Evolutionary conservation across 768 basidiomycete genomes (phyloP), one percentile per base, ranked within the genome.

Genomic region (Termitomyces sp.): DNA sequence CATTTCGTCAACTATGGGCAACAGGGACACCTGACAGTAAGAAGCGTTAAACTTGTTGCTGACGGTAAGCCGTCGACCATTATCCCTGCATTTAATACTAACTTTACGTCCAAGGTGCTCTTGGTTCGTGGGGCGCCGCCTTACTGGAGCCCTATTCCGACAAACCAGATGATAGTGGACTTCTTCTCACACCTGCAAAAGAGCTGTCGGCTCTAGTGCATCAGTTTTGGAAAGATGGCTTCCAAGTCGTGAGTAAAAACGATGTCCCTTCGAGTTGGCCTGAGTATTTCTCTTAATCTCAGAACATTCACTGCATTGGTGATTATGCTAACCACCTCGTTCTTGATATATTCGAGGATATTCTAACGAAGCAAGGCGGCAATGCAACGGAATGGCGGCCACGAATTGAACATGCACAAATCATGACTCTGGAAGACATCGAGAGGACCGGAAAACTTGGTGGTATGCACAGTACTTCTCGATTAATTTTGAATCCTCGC

Each of bases 81-180:
- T n/a, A 29, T 55, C 9, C 41, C 15, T 12, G 5, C 28, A n/a
- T 31, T 28, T 10, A 41, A 51, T n/a, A 15, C 18, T 18, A 2
- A 52, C 37, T 20, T 29, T 7, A 20, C 26, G 5, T 52, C 12
- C 15, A 53, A 88, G 88, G 94, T 42, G 95, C 95, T 0, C 80
- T 98, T 4, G 93, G 96, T 0, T 92, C 90, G 2, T 92, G 90
- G 79, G 95, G 96, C 7, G 94, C 96, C 0, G 94, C 96, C 0
- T 77, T 98, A 56, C 72, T 91, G 5, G 80, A 87, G 50, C 91
- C 93, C 18, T 98, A 97, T 68, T 80, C 85, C 0, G 92, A 96
- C 69, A 83, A 88, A 22, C 86, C 90, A 2, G 78, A 82, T 0
- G 84, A 82, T 26, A 76, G 67, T 9, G 95, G 95, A 1, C 75